These are phyloP conservation scores for Leucocoprinus sp. DNA, from an alignment of 768 basidiomycete genomes.

Conservation along the genomic window DNA sequence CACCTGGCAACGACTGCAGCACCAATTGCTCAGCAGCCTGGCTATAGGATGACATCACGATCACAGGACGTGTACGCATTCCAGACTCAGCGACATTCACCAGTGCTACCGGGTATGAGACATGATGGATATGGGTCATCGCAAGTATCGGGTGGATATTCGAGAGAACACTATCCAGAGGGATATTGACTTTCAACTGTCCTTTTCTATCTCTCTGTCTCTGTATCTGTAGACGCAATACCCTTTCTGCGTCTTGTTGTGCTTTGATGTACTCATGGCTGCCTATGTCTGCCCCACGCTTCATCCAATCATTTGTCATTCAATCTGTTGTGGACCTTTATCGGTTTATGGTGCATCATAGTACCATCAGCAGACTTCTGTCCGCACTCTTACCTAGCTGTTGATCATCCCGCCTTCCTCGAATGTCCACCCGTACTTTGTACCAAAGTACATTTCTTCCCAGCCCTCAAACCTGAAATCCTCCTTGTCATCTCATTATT, in stretches of 20 bases:
- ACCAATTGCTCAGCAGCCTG: constrained; percentile 31
- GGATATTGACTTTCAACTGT: background rate
- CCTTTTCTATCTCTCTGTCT: background rate
- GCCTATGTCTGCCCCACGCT: background rate
- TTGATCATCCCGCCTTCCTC: no score
- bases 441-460: no score
- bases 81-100: constrained; percentile 12
- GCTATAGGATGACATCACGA: background rate
- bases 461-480: no score
- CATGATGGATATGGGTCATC: constrained; percentile 20
- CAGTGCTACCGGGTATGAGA: constrained; percentile 20
- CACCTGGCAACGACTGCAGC: constrained; percentile 54
- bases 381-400: background rate
- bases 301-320: background rate
- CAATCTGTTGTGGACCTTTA: background rate
- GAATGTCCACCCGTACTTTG: no score
- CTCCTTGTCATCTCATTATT: constrained; percentile 3
- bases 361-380: background rate
- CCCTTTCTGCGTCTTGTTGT: background rate
- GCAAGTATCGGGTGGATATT: constrained; percentile 1
- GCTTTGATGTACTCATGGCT: constrained; percentile 6
- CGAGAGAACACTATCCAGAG: constrained; percentile 1
- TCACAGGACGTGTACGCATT: constrained; percentile 11
- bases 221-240: background rate
- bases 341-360: background rate